Evolutionary conservation across 2,329 filamentous ascomycete genomes (phyloP), one percentile per base, ranked within the genome.

Genomic region (Blastomyces silverae): DNA sequence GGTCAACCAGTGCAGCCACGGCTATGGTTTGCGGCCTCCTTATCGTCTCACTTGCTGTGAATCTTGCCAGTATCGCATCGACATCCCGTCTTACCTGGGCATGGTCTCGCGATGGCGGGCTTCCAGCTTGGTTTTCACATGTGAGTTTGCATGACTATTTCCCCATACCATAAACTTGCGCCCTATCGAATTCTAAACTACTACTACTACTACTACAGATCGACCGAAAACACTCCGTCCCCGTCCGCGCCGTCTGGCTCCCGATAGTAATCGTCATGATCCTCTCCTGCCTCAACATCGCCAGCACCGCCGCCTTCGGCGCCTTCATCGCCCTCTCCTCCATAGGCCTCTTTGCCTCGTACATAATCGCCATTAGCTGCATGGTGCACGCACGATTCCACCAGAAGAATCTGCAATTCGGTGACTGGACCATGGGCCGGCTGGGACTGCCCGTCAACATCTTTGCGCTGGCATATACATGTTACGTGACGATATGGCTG

Each of bases 51-150:
- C 74, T 77, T 61, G 72, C 79, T 50, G 75, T 77, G 0, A 76
- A 76, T 46, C 76, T 80, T 61, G 77, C 76, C 42, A 74, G 75
- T 46, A 73, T 82, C 2, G 80, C 81, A 0, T 82, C 80, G 0
- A 79, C 79, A 0, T 80, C 80, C 0, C 78, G 81, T 2, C 69
- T 83, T 1, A 78, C 79, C 0, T 83, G 81, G 81, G 79, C 79
- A 0, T 83, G 81, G 73, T 78, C 81, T 15, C 71, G 78, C 4
- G 81, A 83, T 64, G 79, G 79, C 2, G 81, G 78, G 6, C 69
- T 82, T 0, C 80, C 80, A 0, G 74, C 73, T 46, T 76, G 72
- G 28, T 74, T 79, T 63, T 70, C 75, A 57, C 70, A 73, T 25
- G 70, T 71, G 64, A 64, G 66, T 34, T 42, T 42, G 2, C 50